Evolutionary conservation across 2,329 filamentous ascomycete genomes (phyloP).

Genomic region (Claviceps sp.): DNA sequence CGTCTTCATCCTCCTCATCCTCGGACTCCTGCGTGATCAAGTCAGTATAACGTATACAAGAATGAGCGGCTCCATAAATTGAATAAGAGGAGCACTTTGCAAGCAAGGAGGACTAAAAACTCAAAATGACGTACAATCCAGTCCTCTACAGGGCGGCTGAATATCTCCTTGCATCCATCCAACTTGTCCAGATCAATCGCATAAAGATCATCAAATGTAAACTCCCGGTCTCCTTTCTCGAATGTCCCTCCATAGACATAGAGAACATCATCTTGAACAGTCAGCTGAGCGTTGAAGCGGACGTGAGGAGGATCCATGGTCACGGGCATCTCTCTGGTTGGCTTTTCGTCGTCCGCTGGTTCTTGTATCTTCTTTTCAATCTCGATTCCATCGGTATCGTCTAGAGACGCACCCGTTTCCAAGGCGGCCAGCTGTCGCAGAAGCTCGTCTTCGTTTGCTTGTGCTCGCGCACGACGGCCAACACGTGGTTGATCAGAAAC

Average conservation of each 20-base stretch:
- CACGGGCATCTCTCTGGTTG: slow-evolving; percentile 49
- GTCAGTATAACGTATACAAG: background rate
- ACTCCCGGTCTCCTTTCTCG: slow-evolving; percentile 89
- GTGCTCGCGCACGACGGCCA: slow-evolving; percentile 57
- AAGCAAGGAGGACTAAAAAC: slow-evolving; percentile 2
- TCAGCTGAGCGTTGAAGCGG: slow-evolving; percentile 80
- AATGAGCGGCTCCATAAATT: background rate
- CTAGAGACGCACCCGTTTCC: slow-evolving; percentile 57
- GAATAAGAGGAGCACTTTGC: background rate
- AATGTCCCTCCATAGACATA: slow-evolving; percentile 94
- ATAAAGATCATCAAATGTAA: slow-evolving; percentile 91
- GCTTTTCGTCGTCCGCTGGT: slow-evolving; percentile 41
- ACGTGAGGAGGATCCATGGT: slow-evolving; percentile 76
- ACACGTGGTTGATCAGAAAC: slow-evolving; percentile 40
- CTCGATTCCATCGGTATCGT: slow-evolving; percentile 35
- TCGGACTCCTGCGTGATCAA: slow-evolving; percentile 35
- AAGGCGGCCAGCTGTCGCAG: slow-evolving; percentile 75
- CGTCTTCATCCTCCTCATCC: slow-evolving; percentile 35
- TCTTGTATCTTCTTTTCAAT: slow-evolving; percentile 37
- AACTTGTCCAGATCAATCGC: slow-evolving; percentile 88
- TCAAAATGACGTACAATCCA: slow-evolving; percentile 48
- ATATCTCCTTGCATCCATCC: slow-evolving; percentile 86
- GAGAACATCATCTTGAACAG: slow-evolving; percentile 82
- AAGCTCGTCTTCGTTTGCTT: slow-evolving; percentile 85
- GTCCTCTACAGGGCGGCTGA: slow-evolving; percentile 68